Base-by-base conservation (phyloP, 129 eudicot genomes). In the Chrysanthemum lavandulifolium region DNA sequence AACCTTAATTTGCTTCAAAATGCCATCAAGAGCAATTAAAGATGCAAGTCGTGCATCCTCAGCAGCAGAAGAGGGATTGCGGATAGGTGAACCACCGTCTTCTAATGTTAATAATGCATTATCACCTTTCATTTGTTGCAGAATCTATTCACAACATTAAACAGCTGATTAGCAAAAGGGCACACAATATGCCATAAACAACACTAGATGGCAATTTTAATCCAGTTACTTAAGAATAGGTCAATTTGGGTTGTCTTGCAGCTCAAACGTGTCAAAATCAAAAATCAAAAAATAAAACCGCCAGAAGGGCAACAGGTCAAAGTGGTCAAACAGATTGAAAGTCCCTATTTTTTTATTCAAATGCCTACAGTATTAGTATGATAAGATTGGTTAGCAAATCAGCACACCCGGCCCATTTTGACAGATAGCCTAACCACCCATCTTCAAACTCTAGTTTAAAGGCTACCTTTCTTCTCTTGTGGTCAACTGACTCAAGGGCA, bases 21-120 rank as follows among this genome's bases (percentile, higher is more conserved):
- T 86, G 84, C 87, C 91, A 84, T 94, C 99, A 62, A 90, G 96
- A 59, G 99, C 90, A 58, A 94, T 90, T 64, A 94, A 82, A 25
- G 99, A 94, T 49, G 99, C 99, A 36, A 94, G 91, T n/a, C 99
- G 82, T 75, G 99, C 93, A 83, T 94, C 99, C 83, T 94, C 99
- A 3, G 96, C 93, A 59, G 99, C 98, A 81, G 99, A 87, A 14
- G 99, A 94, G 86, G 99, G 99, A 86, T 94, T 90, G 40, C 89
- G 84, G 67, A 94, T 79, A 9, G 98, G 97, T 73, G 90, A 81
- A 65, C 92, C 93, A 60, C 91, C 91, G 67, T 81, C 89, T 81
- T 88, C 91, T 81, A 94, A 81, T 47, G 88, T 81, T 71, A 94
- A 72, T 70, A 90, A 67, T 40, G 88, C 86, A 45, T 66, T 73